A percentile compares a stretch with the other conserved stretches of the same genome.
Evolutionary conservation across 2,329 filamentous ascomycete genomes (phyloP).

Genomic region (Beauveria rudraprayagi): DNA sequence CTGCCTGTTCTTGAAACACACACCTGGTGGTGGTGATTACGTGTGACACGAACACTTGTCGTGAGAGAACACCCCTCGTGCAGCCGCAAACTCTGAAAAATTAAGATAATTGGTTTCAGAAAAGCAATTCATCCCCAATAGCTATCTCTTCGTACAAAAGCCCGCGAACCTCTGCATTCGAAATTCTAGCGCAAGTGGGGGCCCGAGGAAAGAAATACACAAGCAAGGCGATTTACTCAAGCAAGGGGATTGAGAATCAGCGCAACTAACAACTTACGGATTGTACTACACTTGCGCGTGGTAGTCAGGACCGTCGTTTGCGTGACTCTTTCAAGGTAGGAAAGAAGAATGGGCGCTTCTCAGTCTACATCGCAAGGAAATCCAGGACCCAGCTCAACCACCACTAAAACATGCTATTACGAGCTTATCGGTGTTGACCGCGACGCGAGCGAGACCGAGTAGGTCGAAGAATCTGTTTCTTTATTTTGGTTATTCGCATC

Average conservation of each 20-base stretch:
- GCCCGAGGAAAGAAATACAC: neutral
- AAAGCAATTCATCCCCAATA: neutral
- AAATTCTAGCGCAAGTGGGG: neutral
- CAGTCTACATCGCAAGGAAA: slow-evolving; percentile 40
- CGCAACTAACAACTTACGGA: neutral
- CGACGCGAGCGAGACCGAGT: slow-evolving; percentile 75
- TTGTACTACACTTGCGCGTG: neutral
- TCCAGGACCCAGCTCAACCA: slow-evolving; percentile 18
- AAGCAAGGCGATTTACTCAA: neutral
- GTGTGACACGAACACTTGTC: neutral
- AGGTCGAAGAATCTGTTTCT: slow-evolving; percentile 20
- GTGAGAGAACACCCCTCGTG: neutral
- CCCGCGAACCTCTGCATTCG: neutral
- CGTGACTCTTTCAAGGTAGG: no score
- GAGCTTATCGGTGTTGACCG: slow-evolving; percentile 69
- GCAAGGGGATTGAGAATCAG: neutral
- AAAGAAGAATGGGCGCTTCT: slow-evolving; percentile 42
- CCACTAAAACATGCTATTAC: slow-evolving; percentile 73
- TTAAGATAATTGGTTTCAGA: neutral
- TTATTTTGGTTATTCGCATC: neutral
- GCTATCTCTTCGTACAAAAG: neutral
- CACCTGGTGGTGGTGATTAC: no score
- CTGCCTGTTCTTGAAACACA: neutral
- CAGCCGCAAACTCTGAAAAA: neutral
- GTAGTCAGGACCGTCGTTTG: neutral